phyloP scores from a whole-genome alignment of 305 asterid genomes.

The Striga hermonthica region DNA sequence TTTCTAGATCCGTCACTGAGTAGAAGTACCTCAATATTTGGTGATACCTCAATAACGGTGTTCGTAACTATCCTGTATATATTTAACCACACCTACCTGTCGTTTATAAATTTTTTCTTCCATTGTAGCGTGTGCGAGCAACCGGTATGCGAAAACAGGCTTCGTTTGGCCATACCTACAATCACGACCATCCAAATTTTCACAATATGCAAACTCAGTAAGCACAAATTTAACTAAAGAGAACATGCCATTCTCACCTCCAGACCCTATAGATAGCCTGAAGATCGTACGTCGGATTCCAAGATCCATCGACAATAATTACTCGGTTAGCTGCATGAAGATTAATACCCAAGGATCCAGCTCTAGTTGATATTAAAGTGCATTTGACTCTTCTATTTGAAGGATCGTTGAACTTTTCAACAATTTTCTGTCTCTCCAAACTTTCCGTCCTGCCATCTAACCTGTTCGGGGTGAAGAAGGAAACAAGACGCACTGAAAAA shows the following conservation, averaged over 20 bases:
- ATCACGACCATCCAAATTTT: conserved; percentile 22
- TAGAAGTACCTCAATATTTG: too few relatives aligned
- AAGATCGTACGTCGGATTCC: conserved; percentile 98
- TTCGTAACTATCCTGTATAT: conserved; percentile 15
- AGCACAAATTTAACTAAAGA: conserved; percentile 9
- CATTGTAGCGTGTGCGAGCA: conserved; percentile 97
- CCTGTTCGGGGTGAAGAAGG: conserved; percentile 46
- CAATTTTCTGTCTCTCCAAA: conserved; percentile 84
- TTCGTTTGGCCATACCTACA: conserved; percentile 93
- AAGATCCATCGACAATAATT: conserved; percentile 95
- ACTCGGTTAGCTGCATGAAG: conserved; percentile 99
- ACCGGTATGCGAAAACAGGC: conserved; percentile 95
- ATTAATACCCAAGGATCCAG: conserved; percentile 95
- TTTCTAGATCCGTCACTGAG: too few relatives aligned
- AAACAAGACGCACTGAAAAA: conserved; percentile 6
- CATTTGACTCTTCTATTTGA: conserved; percentile 85
- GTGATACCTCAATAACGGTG: neutral
- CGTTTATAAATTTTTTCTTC: conserved; percentile 99
- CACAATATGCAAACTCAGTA: conserved; percentile 23
- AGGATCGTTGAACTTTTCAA: conserved; percentile 88
- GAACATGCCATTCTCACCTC: conserved; percentile 58
- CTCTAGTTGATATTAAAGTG: conserved; percentile 86
- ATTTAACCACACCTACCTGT: conserved; percentile 52
- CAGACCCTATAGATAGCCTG: conserved; percentile 96
- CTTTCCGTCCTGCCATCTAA: conserved; percentile 92